Evolutionary conservation across 1,139 yeast species (phyloP).

Genomic region (Nakaseomyces glabratus): DNA sequence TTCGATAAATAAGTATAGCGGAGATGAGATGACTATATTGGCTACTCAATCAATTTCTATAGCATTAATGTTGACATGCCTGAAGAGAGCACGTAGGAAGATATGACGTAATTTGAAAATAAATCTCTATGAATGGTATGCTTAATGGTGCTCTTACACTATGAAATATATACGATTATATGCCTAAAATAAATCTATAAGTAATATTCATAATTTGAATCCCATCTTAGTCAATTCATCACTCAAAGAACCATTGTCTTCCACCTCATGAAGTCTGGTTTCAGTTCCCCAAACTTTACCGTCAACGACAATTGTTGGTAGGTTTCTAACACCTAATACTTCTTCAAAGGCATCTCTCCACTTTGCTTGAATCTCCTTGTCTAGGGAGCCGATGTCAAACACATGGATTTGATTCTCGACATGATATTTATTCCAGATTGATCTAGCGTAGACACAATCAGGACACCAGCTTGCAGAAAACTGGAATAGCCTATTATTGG

Average conservation of each 20-base stretch:
- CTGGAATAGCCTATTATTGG: conserved; percentile 43
- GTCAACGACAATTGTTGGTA: conserved; percentile 59
- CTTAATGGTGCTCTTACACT: no score
- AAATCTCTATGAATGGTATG: no score
- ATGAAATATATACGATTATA: no score
- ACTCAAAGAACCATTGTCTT: conserved; percentile 37
- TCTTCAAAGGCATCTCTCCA: conserved; percentile 54
- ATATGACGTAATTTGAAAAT: no score
- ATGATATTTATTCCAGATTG: conserved; percentile 43
- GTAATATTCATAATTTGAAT: background rate
- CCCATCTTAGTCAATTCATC: conserved; percentile 38
- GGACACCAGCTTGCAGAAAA: conserved; percentile 72
- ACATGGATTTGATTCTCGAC: conserved; percentile 43
- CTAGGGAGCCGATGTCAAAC: conserved; percentile 52
- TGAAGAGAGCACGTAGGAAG: no score
- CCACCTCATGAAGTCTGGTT: conserved; percentile 40
- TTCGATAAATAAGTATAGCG: no score
- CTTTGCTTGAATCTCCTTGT: conserved; percentile 42
- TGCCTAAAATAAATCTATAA: no score
- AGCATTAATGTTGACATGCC: no score
- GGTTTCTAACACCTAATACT: conserved; percentile 58
- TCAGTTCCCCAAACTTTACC: conserved; percentile 59
- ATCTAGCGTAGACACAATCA: conserved; percentile 57
- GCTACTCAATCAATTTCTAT: no score
- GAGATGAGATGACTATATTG: no score